Conservation (phyloP, 1,284 basidiomycete species). For the Puccinia hordei region DNA sequence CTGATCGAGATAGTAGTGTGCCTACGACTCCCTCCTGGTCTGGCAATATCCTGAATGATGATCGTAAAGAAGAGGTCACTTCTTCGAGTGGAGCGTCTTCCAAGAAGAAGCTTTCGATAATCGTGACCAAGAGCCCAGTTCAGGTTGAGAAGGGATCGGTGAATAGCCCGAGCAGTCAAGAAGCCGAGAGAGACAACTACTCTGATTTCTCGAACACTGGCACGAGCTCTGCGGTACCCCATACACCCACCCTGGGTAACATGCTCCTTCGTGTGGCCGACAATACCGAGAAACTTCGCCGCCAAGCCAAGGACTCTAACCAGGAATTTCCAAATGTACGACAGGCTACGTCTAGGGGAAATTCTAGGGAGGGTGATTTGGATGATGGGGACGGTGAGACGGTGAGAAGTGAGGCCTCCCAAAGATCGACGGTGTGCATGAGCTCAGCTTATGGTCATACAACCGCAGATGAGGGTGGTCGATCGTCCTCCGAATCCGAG, state of each 20-base stretch:
- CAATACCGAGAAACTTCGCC: not conserved
- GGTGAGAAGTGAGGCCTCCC: not conserved
- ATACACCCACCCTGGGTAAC: conserved; percentile 27
- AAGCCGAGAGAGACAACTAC: conserved; percentile 11
- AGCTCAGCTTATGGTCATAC: not conserved
- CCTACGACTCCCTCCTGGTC: conserved; percentile 19
- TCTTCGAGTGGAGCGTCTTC: not conserved
- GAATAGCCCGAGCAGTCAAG: not conserved
- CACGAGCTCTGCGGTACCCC: not conserved
- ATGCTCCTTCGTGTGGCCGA: conserved; percentile 27
- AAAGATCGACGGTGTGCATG: not conserved
- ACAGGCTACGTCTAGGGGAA: not conserved
- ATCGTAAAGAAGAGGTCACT: not conserved
- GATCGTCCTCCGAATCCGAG: conserved; percentile 7
- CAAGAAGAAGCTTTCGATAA: conserved; percentile 18
- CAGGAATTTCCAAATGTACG: not conserved
- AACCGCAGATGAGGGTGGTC: conserved; percentile 1
- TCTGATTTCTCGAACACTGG: not conserved
- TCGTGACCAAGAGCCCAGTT: not conserved
- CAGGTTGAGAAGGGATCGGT: not conserved
- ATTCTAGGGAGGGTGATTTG: not conserved
- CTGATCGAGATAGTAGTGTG: not conserved
- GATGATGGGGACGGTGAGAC: conserved; percentile 1
- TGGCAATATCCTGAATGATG: not conserved
- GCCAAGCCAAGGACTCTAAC: not conserved